Conservation (phyloP, 257 asterid genomes). For the Solanum stenotomum region DNA sequence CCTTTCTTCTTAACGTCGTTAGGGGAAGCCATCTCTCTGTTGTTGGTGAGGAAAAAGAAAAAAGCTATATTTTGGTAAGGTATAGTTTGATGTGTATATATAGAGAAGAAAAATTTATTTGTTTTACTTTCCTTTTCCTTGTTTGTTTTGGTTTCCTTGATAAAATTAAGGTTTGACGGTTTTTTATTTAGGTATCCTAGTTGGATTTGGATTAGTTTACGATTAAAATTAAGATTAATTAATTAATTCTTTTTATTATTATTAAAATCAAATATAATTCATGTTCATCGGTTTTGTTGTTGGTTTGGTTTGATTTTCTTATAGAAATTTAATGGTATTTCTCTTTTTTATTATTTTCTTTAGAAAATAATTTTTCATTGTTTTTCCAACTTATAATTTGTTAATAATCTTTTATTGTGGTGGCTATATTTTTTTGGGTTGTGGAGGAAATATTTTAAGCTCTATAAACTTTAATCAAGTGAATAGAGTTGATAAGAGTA, state of each 20-base stretch:
- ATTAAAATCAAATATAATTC: not conserved
- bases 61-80: not conserved
- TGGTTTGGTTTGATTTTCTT: not conserved
- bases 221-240: not conserved
- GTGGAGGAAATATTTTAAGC: too few relatives aligned
- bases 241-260: too few relatives aligned
- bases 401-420: not conserved
- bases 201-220: not conserved
- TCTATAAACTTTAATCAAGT: not conserved
- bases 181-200: not conserved
- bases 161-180: too few relatives aligned
- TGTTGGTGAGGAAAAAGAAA: not conserved
- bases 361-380: not conserved
- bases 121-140: not conserved
- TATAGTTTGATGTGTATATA: not conserved
- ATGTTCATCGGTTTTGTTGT: too few relatives aligned
- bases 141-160: not conserved
- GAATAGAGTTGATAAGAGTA: not conserved
- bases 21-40: not conserved
- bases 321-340: too few relatives aligned
- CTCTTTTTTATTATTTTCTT: too few relatives aligned
- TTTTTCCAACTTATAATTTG: not conserved
- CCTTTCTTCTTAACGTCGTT: not conserved
- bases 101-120: not conserved
- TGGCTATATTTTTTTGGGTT: not conserved